Conservation (phyloP, 345 rosid genomes). For the Lepidium africanum region DNA sequence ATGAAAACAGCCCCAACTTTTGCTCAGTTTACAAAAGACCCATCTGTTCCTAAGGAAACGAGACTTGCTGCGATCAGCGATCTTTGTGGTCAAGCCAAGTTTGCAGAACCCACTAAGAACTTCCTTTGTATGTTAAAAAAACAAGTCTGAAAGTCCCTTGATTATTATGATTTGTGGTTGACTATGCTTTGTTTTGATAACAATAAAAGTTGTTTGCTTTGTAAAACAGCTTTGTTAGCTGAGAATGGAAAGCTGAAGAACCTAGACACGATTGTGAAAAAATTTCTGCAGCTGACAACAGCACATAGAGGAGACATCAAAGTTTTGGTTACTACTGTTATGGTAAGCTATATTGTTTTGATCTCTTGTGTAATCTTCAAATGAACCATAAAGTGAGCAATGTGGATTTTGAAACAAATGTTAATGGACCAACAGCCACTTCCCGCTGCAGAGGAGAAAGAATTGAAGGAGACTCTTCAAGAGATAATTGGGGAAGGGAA, state of each 20-base stretch:
- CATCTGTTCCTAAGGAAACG: slow-evolving; percentile 55
- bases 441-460: slow-evolving; percentile 77
- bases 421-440: slow-evolving; percentile 50
- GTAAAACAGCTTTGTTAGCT: slow-evolving; percentile 52
- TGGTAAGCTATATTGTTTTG: slow-evolving; percentile 43
- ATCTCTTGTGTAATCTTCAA: neutral
- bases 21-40: slow-evolving; percentile 66
- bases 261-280: slow-evolving; percentile 56
- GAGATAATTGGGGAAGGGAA: slow-evolving; percentile 75
- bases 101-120: slow-evolving; percentile 61
- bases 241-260: slow-evolving; percentile 71
- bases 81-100: slow-evolving; percentile 54
- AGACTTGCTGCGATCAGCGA: slow-evolving; percentile 60
- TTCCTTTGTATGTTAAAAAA: slow-evolving; percentile 55
- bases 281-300: slow-evolving; percentile 62
- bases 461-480: slow-evolving; percentile 72
- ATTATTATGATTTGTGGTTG: neutral
- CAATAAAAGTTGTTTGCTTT: neutral
- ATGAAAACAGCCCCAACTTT: slow-evolving; percentile 50
- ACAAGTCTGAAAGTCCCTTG: neutral
- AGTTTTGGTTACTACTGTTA: slow-evolving; percentile 70
- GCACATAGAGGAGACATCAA: slow-evolving; percentile 81
- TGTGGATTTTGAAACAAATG: neutral
- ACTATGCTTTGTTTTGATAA: neutral
- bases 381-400: neutral